These are phyloP conservation scores for Opeltia flavorubescens DNA, from an alignment of 495 filamentous ascomycete genomes.

Conservation along the genomic window DNA sequence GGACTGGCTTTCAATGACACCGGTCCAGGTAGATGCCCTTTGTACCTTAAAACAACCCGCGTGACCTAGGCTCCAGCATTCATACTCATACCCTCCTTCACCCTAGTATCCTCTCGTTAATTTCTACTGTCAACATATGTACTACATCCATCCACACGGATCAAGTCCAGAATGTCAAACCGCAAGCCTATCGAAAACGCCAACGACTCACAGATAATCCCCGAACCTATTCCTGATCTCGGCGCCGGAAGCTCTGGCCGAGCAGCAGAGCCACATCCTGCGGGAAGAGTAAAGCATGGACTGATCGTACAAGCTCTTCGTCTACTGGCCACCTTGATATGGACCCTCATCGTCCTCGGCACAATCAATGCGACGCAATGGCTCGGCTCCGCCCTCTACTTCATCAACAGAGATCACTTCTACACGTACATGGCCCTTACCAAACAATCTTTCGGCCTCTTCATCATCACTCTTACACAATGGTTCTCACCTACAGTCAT, in stretches of 20 bases:
- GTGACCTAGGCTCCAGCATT: neutral
- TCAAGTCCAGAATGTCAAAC: neutral
- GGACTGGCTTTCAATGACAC: too few relatives aligned
- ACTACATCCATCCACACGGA: too few relatives aligned
- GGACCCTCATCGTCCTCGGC: constrained; percentile 45
- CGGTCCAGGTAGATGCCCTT: neutral
- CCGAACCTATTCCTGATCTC: constrained; percentile 14
- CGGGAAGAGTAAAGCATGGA: constrained; percentile 55
- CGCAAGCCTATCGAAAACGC: neutral
- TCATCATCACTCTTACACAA: constrained; percentile 45
- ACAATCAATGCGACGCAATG: constrained; percentile 40
- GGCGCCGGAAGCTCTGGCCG: constrained; percentile 15
- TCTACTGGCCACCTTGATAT: constrained; percentile 46
- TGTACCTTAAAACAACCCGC: neutral
- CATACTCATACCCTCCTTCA: neutral
- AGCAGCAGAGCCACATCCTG: constrained; percentile 40
- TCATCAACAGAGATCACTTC: constrained; percentile 44
- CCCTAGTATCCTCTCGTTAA: too few relatives aligned
- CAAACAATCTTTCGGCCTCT: constrained; percentile 47
- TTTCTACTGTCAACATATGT: too few relatives aligned
- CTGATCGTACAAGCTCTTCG: constrained; percentile 48
- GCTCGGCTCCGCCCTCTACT: constrained; percentile 43
- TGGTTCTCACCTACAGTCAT: constrained; percentile 48
- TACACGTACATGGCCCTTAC: constrained; percentile 53
- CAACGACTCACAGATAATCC: neutral